Evolutionary conservation across 106 monocot genomes (phyloP).

Genomic region (Ottelia alismoides): DNA sequence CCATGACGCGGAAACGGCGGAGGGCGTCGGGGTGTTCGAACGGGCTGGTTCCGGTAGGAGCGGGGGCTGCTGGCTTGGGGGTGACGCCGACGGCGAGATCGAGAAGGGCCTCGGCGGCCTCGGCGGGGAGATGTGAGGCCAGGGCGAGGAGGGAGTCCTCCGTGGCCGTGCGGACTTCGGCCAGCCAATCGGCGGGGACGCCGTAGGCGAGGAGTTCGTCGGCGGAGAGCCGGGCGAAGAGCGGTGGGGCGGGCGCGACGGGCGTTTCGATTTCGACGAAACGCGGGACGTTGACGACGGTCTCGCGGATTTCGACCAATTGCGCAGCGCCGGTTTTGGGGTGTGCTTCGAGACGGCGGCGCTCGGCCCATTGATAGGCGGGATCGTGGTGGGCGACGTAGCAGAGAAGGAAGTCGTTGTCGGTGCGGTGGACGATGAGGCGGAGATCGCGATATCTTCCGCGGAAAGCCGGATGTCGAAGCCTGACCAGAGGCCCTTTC

Average conservation of each 20-base stretch:
- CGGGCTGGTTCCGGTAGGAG: background rate
- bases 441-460: too few species aligned
- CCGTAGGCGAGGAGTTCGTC: background rate
- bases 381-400: background rate
- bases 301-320: background rate
- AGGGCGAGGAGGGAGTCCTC: background rate
- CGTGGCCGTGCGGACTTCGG: background rate
- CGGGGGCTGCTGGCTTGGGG: too few species aligned
- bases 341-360: background rate
- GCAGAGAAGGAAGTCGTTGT: background rate
- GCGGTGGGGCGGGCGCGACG: too few species aligned
- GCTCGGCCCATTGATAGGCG: background rate
- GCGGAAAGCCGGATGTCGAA: too few species aligned
- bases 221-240: background rate
- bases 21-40: background rate
- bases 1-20: background rate
- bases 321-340: background rate
- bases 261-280: background rate
- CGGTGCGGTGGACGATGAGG: background rate
- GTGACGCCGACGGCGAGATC: background rate
- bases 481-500: too few species aligned
- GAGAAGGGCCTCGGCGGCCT: background rate
- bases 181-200: background rate
- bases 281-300: background rate
- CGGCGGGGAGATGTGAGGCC: background rate